These are phyloP conservation scores for Prototheca stagnorum DNA, from an alignment of 163 green algal genomes.

Conservation along the genomic window DNA sequence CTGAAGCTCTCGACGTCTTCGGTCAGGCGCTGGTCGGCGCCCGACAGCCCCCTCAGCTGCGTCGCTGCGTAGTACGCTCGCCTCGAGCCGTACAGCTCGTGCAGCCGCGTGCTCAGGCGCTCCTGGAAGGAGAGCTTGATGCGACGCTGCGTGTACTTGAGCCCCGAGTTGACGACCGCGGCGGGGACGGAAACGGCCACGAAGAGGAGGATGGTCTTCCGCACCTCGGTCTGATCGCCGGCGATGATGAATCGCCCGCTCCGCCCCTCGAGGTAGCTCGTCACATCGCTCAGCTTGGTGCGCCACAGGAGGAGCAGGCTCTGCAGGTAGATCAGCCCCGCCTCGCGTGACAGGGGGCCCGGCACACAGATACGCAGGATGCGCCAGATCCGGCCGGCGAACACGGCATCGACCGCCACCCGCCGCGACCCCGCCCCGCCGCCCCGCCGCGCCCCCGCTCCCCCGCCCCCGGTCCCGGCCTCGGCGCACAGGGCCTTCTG, in stretches of 20 bases:
- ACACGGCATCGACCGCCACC: conserved; percentile 59
- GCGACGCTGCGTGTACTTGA: conserved; percentile 87
- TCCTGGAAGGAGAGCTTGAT: conserved; percentile 77
- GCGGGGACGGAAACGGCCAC: conserved; percentile 55
- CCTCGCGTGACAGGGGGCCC: conserved; percentile 36
- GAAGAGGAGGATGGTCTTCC: conserved; percentile 36
- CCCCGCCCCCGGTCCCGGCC: not conserved
- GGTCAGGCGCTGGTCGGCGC: conserved; percentile 77
- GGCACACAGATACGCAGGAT: conserved; percentile 77
- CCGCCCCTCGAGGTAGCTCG: conserved; percentile 53
- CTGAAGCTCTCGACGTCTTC: conserved; percentile 90
- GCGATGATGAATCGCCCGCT: conserved; percentile 43
- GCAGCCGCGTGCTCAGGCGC: conserved; percentile 51
- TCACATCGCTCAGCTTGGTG: conserved; percentile 66
- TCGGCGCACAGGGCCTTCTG: conserved; percentile 4
- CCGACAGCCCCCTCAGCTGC: conserved; percentile 62
- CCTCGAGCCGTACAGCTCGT: conserved; percentile 71
- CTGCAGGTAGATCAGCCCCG: conserved; percentile 51
- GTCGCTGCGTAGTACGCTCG: conserved; percentile 79
- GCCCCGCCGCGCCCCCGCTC: no score
- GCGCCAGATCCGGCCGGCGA: conserved; percentile 37
- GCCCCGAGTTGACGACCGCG: conserved; percentile 66
- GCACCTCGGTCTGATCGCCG: conserved; percentile 28
- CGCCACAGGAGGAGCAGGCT: conserved; percentile 52
- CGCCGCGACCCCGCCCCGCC: conserved; percentile 4